These are phyloP conservation scores for Rhododendron kiyosumense DNA, from an alignment of 148 eudicot genomes.

Conservation along the genomic window DNA sequence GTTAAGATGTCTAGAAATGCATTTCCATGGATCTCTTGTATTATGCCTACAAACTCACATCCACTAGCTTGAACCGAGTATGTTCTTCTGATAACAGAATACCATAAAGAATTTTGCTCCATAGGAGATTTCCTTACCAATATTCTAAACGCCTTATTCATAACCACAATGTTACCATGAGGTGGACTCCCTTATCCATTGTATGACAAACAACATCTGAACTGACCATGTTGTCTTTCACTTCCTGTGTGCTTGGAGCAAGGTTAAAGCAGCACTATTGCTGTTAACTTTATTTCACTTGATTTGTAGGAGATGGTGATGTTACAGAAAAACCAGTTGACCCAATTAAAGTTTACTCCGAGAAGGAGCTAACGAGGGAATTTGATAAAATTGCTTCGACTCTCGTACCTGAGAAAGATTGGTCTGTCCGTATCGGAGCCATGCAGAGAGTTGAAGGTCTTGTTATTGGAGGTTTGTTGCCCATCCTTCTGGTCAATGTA, in stretches of 20 bases:
- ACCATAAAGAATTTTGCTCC: neutral
- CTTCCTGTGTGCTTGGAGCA: neutral
- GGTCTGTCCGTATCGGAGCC: conserved; percentile 95
- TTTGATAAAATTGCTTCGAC: conserved; percentile 79
- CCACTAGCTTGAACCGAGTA: neutral
- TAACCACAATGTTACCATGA: neutral
- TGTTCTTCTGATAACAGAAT: neutral
- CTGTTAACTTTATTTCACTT: neutral
- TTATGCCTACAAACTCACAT: neutral
- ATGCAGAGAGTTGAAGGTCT: conserved; percentile 94
- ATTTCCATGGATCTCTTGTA: neutral
- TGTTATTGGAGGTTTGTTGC: conserved; percentile 77
- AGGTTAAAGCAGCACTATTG: neutral
- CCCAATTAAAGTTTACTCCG: conserved; percentile 85
- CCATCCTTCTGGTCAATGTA: neutral
- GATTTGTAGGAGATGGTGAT: conserved; percentile 73
- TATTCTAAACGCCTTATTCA: neutral
- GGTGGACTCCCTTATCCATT: neutral
- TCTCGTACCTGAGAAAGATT: conserved; percentile 94
- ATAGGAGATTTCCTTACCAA: neutral
- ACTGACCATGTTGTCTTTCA: neutral
- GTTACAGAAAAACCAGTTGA: conserved; percentile 79
- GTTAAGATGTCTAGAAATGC: neutral
- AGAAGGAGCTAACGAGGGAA: conserved; percentile 91
- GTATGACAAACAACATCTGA: neutral